Conservation (phyloP, 768 basidiomycete genomes). For the Flagelloscypha sp. region DNA sequence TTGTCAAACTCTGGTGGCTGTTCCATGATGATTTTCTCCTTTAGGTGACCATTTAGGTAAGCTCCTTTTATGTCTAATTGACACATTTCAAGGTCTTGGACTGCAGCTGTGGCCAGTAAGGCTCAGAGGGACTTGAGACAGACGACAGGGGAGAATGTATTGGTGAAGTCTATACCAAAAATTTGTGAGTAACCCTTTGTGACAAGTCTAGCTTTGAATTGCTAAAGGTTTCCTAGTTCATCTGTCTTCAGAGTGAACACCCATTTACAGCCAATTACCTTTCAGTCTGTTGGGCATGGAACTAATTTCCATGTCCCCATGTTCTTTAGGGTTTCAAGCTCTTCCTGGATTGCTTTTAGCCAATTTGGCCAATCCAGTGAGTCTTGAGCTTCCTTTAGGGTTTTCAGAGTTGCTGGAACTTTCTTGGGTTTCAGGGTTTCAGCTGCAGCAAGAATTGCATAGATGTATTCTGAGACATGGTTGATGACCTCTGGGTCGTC, state of each 20-base stretch:
- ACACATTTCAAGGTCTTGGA: slow-evolving; percentile 24
- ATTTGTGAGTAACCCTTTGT: slow-evolving; percentile 34
- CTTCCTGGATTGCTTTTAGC: slow-evolving; percentile 1
- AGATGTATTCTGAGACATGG: too few species aligned
- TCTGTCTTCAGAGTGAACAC: slow-evolving; percentile 11
- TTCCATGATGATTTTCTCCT: slow-evolving; percentile 18
- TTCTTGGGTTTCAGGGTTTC: too few species aligned
- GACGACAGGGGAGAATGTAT: slow-evolving; percentile 33
- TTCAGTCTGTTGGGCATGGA: slow-evolving; percentile 13
- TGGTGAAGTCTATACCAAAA: slow-evolving; percentile 31
- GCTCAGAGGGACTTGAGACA: slow-evolving; percentile 29
- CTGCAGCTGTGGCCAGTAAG: slow-evolving; percentile 27
- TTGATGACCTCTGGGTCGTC: too few species aligned
- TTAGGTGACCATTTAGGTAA: slow-evolving; percentile 25
- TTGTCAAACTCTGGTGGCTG: slow-evolving; percentile 13
- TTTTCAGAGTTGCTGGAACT: too few species aligned
- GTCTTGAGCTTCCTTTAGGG: slow-evolving; percentile 2
- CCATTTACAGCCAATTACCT: slow-evolving; percentile 15
- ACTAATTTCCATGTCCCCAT: slow-evolving; percentile 16
- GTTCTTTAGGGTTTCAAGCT: slow-evolving; percentile 7
- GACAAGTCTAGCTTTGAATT: slow-evolving; percentile 31
- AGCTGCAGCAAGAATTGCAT: too few species aligned
- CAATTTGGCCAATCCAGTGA: slow-evolving; percentile 2
- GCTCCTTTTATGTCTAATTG: slow-evolving; percentile 35
- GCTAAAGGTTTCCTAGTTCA: slow-evolving; percentile 10